Base-by-base conservation (phyloP, 192 early-diverging fungal species). In the Physocladia obscura region DNA sequence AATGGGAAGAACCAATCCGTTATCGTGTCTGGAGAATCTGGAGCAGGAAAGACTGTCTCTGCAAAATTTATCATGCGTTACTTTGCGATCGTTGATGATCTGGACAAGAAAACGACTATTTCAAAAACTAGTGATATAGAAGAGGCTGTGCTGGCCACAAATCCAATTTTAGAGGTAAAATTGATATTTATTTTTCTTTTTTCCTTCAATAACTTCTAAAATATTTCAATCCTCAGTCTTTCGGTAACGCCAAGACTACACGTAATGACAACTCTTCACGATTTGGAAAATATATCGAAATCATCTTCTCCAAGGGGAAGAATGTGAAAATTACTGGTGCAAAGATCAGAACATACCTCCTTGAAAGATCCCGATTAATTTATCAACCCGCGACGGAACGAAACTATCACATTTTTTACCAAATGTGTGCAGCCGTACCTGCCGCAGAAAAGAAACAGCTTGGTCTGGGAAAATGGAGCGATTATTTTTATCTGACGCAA, bases 351-450 rank as follows among this genome's bases (percentile, higher is more conserved):
- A 99, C 95, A 2, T 99, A 99, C 69, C 82, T 99, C 22, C 79
- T 99, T 60, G 97, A 99, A 76, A 88, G 97, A 36, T 98, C 95
- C 40, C 90, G 97, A 72, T 81, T 99, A 63, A 90, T 95, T 40
- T 94, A 91, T 80, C 97, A 99, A 79, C 95, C 95, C 2, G 82
- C 88, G 35, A 87, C 83, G 26, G 96, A 98, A 80, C 86, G 96
- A 71, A 97, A 97, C 84, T 99, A 99, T 83, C 97, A 99, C 84
- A 93, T 99, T 76, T 99, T 99, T 78, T 99, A 99, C 81, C 97
- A 99, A 85, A 87, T 99, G 44, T 95, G 94, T 80, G 89, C 94
- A 19, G 95, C 92, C 49, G 89, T 88, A 4, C 92, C 94, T 11
- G 80, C 88, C 3, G 93, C 88, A 17, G 93, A 97, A 72, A 79